Evolutionary conservation across 768 basidiomycete species (phyloP).

Genomic region (Astraeus odoratus): DNA sequence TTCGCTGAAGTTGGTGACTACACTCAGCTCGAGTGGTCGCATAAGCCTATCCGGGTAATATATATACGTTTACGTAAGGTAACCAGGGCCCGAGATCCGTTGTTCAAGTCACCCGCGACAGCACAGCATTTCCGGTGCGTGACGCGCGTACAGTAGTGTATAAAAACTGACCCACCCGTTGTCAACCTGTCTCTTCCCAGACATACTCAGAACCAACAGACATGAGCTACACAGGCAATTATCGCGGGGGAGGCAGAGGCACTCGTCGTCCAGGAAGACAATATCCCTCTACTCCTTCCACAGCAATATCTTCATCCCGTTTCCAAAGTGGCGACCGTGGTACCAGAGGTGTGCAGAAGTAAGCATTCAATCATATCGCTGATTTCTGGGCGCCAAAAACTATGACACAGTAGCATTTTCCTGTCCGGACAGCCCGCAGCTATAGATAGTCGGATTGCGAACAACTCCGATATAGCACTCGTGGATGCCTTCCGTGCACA

Average conservation of each 20-base stretch:
- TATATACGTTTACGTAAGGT: no score
- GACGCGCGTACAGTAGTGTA: no score
- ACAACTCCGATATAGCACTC: slow-evolving; percentile 32
- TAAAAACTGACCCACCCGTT: no score
- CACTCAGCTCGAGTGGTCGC: no score
- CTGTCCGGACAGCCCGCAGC: slow-evolving; percentile 31
- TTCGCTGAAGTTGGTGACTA: no score
- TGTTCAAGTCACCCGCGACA: no score
- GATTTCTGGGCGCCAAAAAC: background rate
- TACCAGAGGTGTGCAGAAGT: background rate
- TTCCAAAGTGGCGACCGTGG: background rate
- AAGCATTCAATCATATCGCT: background rate
- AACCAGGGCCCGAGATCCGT: no score
- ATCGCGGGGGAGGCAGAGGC: background rate
- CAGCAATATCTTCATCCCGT: background rate
- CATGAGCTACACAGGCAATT: no score
- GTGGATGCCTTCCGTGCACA: slow-evolving; percentile 21
- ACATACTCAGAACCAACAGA: no score
- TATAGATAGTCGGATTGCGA: slow-evolving; percentile 48
- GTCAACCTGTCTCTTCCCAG: no score
- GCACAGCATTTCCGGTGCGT: no score
- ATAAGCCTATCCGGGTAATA: no score
- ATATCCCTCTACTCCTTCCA: background rate
- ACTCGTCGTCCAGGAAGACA: background rate
- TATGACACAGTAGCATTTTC: slow-evolving; percentile 28